Conservation (phyloP, 192 early-diverging fungal genomes). For the Backusella westeae region DNA sequence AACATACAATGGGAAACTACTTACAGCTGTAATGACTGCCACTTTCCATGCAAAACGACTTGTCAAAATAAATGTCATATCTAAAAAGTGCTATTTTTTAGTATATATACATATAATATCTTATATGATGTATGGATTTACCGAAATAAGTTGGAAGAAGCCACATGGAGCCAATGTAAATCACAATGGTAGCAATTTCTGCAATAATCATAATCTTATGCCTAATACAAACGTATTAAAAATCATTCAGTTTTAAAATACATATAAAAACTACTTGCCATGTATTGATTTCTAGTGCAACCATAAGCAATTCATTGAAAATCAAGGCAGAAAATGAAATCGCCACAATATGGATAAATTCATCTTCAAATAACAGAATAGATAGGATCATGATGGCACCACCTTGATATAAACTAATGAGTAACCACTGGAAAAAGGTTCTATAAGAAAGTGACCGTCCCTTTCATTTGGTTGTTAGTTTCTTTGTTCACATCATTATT, state of each 20-base stretch:
- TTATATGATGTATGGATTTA: slow-evolving; percentile 28
- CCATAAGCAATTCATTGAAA: slow-evolving; percentile 96
- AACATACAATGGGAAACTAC: slow-evolving; percentile 84
- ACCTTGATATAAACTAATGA: slow-evolving; percentile 98
- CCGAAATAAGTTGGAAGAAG: slow-evolving; percentile 91
- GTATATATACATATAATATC: neutral
- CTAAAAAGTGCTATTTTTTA: slow-evolving; percentile 32
- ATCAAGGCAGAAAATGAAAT: slow-evolving; percentile 95
- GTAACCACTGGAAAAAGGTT: slow-evolving; percentile 94
- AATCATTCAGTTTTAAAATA: neutral
- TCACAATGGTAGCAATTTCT: slow-evolving; percentile 74
- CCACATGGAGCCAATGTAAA: slow-evolving; percentile 90
- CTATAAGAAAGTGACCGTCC: slow-evolving; percentile 88
- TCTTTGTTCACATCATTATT: neutral
- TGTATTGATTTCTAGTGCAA: slow-evolving; percentile 89
- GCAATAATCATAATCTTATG: slow-evolving; percentile 88
- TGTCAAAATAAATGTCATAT: slow-evolving; percentile 85
- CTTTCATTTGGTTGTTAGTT: slow-evolving; percentile 1
- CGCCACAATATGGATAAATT: slow-evolving; percentile 93
- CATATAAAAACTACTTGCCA: slow-evolving; percentile 52
- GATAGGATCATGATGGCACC: slow-evolving; percentile 95
- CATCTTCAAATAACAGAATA: slow-evolving; percentile 92
- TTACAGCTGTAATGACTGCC: slow-evolving; percentile 83
- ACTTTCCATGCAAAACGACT: slow-evolving; percentile 89
- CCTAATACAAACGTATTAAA: slow-evolving; percentile 28